A percentile compares a stretch with the other conserved stretches of the same genome.
phyloP scores from a whole-genome alignment of 2,329 filamentous ascomycete species.

The Clonostachys sp. region DNA sequence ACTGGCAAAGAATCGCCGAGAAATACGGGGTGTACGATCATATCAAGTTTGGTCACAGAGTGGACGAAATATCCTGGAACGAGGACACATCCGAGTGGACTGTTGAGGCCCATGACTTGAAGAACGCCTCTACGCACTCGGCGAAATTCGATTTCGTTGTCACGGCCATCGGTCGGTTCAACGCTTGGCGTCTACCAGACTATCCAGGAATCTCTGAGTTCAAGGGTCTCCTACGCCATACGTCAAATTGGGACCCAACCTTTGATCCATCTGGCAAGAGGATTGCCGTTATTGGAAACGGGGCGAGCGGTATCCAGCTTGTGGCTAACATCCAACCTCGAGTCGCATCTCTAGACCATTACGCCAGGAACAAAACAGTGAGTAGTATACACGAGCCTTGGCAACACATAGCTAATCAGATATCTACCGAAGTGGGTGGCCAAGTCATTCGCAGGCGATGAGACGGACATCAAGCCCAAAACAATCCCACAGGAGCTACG shows the following conservation, averaged over 20 bases:
- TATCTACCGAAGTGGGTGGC: constrained; percentile 40
- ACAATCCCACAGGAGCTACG: constrained; percentile 47
- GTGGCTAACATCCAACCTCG: constrained; percentile 14
- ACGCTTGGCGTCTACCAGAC: too few species aligned
- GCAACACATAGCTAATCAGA: constrained; percentile 32
- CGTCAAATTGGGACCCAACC: too few species aligned
- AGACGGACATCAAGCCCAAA: constrained; percentile 51
- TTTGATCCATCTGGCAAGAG: constrained; percentile 8
- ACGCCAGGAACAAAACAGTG: constrained; percentile 22
- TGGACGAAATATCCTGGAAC: too few species aligned
- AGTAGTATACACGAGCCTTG: constrained; percentile 29
- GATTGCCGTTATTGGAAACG: constrained; percentile 24
- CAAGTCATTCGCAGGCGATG: constrained; percentile 47
- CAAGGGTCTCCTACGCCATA: too few species aligned
- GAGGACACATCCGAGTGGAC: too few species aligned
- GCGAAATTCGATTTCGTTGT: too few species aligned
- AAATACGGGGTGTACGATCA: too few species aligned
- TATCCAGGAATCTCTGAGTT: too few species aligned
- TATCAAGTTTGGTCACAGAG: too few species aligned
- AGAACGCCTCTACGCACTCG: neutral
- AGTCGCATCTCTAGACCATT: constrained; percentile 31
- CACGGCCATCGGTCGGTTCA: too few species aligned
- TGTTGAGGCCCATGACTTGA: neutral
- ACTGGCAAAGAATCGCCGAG: too few species aligned
- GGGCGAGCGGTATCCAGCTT: constrained; percentile 20